Conservation (phyloP, 2,329 filamentous ascomycete genomes). For the Fusarium longipes region DNA sequence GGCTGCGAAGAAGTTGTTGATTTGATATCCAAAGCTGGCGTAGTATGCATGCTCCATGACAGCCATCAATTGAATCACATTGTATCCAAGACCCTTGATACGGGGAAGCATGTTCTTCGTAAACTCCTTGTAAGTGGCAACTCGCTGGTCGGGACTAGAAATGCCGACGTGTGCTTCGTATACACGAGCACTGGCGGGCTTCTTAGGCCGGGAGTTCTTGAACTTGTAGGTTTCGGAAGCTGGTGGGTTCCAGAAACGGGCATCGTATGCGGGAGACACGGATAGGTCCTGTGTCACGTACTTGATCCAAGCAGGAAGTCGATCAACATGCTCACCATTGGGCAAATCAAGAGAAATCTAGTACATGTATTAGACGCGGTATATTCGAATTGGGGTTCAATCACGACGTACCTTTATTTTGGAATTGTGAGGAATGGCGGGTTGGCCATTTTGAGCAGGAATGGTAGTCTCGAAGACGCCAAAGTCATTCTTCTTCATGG, state of each 20-base stretch:
- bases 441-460: conserved; percentile 76
- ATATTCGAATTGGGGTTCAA: background rate
- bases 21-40: conserved; percentile 97
- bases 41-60: conserved; percentile 99
- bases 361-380: conserved; percentile 11
- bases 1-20: conserved; percentile 98
- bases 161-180: conserved; percentile 99
- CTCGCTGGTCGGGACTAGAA: conserved; percentile 87
- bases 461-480: conserved; percentile 88
- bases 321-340: conserved; percentile 82
- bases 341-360: conserved; percentile 87
- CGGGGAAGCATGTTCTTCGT: conserved; percentile 90
- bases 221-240: conserved; percentile 80
- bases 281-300: conserved; percentile 93
- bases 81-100: conserved; percentile 92
- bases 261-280: conserved; percentile 93
- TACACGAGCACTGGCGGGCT: conserved; percentile 86
- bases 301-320: conserved; percentile 95
- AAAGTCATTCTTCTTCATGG: conserved; percentile 87
- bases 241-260: conserved; percentile 96
- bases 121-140: conserved; percentile 97
- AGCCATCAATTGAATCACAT: conserved; percentile 98
- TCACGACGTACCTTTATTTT: conserved; percentile 82
- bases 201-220: conserved; percentile 83
- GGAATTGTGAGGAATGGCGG: conserved; percentile 89